Evolutionary conservation across 2,329 filamentous ascomycete genomes (phyloP).

Genomic region (Sclerotinia nivalis): DNA sequence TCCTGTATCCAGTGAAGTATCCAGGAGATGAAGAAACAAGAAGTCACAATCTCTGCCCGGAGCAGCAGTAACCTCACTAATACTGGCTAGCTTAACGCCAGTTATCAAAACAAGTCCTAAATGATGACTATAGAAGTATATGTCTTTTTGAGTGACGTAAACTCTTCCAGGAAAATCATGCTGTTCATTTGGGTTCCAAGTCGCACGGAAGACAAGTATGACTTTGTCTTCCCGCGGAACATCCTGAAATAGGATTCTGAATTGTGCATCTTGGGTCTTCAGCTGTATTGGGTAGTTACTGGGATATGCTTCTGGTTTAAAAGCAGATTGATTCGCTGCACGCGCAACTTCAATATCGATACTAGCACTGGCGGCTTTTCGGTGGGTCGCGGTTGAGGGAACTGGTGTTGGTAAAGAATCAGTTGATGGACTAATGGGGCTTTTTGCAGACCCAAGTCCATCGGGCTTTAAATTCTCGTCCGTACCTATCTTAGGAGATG

Average conservation of each 20-base stretch:
- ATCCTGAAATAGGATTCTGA: conserved; percentile 84
- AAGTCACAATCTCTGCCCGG: conserved; percentile 92
- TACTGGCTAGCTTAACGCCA: conserved; percentile 68
- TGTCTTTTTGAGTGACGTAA: conserved; percentile 81
- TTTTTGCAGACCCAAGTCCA: conserved; percentile 26
- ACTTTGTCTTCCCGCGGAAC: conserved; percentile 77
- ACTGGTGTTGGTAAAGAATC: conserved; percentile 29
- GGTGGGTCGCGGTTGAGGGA: conserved; percentile 28
- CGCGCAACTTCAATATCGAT: conserved; percentile 44
- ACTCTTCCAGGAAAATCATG: conserved; percentile 81
- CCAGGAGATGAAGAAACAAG: conserved; percentile 73
- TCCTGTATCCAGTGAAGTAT: conserved; percentile 31
- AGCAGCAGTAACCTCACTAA: conserved; percentile 86
- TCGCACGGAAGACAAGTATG: conserved; percentile 88
- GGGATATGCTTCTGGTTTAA: conserved; percentile 56
- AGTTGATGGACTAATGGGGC: conserved; percentile 33
- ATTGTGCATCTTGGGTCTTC: conserved; percentile 87
- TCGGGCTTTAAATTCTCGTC: conserved; percentile 39
- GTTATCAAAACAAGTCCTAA: conserved; percentile 87
- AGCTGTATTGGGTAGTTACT: conserved; percentile 78
- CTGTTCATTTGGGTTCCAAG: conserved; percentile 74
- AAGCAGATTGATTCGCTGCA: conserved; percentile 28
- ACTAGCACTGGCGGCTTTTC: conserved; percentile 36
- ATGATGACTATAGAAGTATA: conserved; percentile 97
- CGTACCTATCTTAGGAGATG: conserved; percentile 33